These are phyloP conservation scores for Phytopythium boreale DNA, from an alignment of 352 stramenopile species.

Conservation along the genomic window DNA sequence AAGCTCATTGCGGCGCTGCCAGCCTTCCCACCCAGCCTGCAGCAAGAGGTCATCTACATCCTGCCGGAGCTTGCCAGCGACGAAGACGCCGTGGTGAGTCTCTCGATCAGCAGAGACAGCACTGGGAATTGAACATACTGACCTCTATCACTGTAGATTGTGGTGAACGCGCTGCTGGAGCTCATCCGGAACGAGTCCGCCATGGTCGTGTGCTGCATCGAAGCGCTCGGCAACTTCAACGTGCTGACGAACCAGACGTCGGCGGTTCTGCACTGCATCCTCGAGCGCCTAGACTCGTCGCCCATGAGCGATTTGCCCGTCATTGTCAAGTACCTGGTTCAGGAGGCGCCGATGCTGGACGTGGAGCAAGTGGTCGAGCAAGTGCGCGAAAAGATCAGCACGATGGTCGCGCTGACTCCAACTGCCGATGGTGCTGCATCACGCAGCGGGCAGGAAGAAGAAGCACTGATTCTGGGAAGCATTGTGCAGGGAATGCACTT, in stretches of 20 bases:
- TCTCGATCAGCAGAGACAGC: not conserved
- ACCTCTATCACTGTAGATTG: conserved; percentile 16
- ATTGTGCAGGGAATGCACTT: conserved; percentile 59
- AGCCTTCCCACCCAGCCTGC: conserved; percentile 38
- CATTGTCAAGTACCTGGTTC: conserved; percentile 66
- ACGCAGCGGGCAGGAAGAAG: conserved; percentile 24
- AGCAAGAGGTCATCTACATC: conserved; percentile 70
- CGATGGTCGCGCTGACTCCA: conserved; percentile 23
- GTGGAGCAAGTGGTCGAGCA: conserved; percentile 36
- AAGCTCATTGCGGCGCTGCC: conserved; percentile 48
- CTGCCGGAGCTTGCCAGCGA: conserved; percentile 58
- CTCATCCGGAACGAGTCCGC: conserved; percentile 44
- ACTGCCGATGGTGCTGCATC: not conserved
- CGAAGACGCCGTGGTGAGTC: conserved; percentile 28
- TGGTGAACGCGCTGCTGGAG: conserved; percentile 51
- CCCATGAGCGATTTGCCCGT: conserved; percentile 39
- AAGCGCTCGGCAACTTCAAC: conserved; percentile 65
- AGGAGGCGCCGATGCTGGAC: conserved; percentile 34
- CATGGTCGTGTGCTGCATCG: conserved; percentile 53
- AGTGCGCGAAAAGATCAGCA: conserved; percentile 49
- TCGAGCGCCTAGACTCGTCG: conserved; percentile 50
- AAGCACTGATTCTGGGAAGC: conserved; percentile 40
- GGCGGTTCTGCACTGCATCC: conserved; percentile 34
- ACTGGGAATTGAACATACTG: not conserved
- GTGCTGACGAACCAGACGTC: conserved; percentile 38